phyloP scores from a whole-genome alignment of 164 flowering plant genomes.

The Nelumbo lutea region DNA sequence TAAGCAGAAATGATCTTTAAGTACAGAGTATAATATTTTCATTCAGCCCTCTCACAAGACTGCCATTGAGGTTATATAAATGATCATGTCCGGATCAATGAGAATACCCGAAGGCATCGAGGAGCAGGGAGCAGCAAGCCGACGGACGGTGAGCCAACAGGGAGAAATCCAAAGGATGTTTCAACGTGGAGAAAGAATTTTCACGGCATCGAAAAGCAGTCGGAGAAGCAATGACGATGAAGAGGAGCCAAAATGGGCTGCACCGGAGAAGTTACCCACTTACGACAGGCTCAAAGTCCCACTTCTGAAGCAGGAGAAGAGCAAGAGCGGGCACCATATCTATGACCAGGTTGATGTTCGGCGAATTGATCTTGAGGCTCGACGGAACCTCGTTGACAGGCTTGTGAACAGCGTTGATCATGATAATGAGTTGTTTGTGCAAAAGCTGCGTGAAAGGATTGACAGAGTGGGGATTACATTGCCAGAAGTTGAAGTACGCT shows the following conservation, averaged over 20 bases:
- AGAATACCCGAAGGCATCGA: constrained; percentile 11
- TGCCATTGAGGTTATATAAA: neutral
- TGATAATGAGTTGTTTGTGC: constrained; percentile 52
- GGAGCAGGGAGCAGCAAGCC: constrained; percentile 13
- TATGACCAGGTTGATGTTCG: constrained; percentile 34
- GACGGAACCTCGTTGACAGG: constrained; percentile 35
- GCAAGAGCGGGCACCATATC: constrained; percentile 12
- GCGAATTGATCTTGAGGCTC: constrained; percentile 27
- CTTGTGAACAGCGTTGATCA: constrained; percentile 35
- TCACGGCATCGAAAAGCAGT: constrained; percentile 9
- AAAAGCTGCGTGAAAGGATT: constrained; percentile 41
- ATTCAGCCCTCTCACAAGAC: too few relatives aligned
- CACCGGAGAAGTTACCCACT: constrained; percentile 60
- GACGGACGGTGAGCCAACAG: constrained; percentile 15
- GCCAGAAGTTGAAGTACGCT: constrained; percentile 14
- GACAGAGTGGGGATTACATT: constrained; percentile 22
- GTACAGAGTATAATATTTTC: too few relatives aligned
- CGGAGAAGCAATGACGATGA: constrained; percentile 42
- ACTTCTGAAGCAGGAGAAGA: constrained; percentile 18
- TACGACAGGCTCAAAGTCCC: constrained; percentile 40
- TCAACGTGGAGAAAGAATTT: constrained; percentile 18
- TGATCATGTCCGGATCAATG: constrained; percentile 17
- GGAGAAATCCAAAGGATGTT: constrained; percentile 7
- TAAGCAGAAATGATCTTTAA: too few relatives aligned
- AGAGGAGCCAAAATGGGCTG: constrained; percentile 65